Evolutionary conservation across 1,284 basidiomycete species (phyloP).

Genomic region (Veloporphyrellus conicus): DNA sequence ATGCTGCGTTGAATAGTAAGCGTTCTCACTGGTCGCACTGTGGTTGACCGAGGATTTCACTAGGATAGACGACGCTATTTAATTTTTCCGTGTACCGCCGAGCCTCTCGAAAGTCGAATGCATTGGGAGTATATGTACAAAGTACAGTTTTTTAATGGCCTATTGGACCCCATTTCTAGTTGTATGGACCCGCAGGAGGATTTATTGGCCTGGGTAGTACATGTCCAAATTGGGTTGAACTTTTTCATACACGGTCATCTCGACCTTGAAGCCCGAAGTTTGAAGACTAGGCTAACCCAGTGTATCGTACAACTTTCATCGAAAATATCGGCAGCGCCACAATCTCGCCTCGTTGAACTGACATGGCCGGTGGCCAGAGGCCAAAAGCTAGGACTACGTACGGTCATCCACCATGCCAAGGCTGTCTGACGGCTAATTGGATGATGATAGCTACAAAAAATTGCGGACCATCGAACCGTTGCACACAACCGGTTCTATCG

Average conservation of each 20-base stretch:
- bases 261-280: too few species aligned
- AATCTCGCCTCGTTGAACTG: background rate
- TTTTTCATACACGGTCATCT: too few species aligned
- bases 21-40: background rate
- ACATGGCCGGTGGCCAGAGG: slow-evolving; percentile 29
- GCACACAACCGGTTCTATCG: slow-evolving; percentile 84
- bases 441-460: slow-evolving; percentile 63
- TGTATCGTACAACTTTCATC: background rate
- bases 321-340: slow-evolving; percentile 4
- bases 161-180: too few species aligned
- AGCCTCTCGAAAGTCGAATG: background rate
- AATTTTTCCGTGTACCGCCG: background rate
- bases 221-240: too few species aligned
- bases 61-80: slow-evolving; percentile 10
- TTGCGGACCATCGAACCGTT: slow-evolving; percentile 68
- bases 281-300: too few species aligned
- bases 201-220: too few species aligned
- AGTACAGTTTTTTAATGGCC: too few species aligned
- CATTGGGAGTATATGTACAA: background rate
- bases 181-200: too few species aligned
- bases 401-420: slow-evolving; percentile 1
- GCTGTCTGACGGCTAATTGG: slow-evolving; percentile 9
- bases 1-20: background rate
- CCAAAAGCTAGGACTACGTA: slow-evolving; percentile 61
- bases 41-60: background rate